phyloP scores from a whole-genome alignment of 164 flowering plant species.

The Buxus sempervirens region DNA sequence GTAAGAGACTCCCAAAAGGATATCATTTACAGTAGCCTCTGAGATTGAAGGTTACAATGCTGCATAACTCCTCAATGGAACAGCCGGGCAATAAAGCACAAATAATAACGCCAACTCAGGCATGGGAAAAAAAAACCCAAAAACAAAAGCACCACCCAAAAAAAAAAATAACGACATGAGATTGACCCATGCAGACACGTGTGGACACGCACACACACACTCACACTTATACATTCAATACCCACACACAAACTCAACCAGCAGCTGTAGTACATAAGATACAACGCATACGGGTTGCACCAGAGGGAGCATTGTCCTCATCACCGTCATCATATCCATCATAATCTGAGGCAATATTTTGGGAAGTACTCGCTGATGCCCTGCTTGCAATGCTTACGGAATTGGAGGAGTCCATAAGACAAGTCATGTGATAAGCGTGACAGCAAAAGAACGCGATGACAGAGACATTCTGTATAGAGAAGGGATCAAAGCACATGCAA shows the following conservation, averaged over 20 bases:
- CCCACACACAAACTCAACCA: too few relatives aligned
- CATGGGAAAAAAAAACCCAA: background rate
- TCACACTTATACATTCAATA: conserved; percentile 14
- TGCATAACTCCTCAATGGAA: too few relatives aligned
- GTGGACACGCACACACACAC: background rate
- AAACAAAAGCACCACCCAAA: background rate
- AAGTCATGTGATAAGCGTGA: conserved; percentile 46
- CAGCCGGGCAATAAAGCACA: background rate
- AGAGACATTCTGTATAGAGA: conserved; percentile 48
- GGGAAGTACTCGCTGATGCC: conserved; percentile 14
- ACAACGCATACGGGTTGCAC: conserved; percentile 62
- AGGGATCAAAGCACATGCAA: conserved; percentile 94
- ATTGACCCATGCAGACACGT: background rate
- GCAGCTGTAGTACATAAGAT: conserved; percentile 94
- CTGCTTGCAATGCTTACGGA: conserved; percentile 33
- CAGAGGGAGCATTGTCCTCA: conserved; percentile 28
- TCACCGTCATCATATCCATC: conserved; percentile 40
- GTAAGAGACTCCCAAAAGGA: too few relatives aligned
- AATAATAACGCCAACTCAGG: conserved; percentile 5
- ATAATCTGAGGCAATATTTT: conserved; percentile 19
- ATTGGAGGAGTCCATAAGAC: conserved; percentile 50
- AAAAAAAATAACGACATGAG: background rate
- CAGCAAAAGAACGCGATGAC: conserved; percentile 52
- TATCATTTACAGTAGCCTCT: too few relatives aligned
- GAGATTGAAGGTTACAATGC: too few relatives aligned